Evolutionary conservation across 257 asterid species (phyloP).

Genomic region (Cordia subcordata): DNA sequence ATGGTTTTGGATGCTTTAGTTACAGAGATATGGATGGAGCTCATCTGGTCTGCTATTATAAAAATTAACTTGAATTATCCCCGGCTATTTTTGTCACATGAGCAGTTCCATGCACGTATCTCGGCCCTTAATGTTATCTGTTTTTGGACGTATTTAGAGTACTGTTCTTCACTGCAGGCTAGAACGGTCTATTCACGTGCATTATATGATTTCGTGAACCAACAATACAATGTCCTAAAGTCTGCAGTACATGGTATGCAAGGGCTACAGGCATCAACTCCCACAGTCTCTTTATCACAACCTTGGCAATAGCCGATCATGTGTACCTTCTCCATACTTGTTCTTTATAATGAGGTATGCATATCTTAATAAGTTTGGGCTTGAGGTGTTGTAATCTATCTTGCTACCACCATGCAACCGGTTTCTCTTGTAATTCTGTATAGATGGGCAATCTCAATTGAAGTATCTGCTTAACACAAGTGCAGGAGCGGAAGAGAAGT

Average conservation of each 20-base stretch:
- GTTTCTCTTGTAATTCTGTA: no score
- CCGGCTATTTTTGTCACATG: no score
- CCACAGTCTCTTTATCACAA: conserved; percentile 57
- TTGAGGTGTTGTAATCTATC: not conserved
- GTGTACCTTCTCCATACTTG: not conserved
- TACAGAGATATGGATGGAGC: no score
- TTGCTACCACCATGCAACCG: no score
- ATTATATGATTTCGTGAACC: conserved; percentile 49
- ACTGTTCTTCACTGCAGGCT: conserved; percentile 45
- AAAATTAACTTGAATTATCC: no score
- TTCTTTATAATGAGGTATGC: not conserved
- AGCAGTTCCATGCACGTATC: no score
- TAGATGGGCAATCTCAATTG: no score
- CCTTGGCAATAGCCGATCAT: conserved; percentile 57
- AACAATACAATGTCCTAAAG: conserved; percentile 67
- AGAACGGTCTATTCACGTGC: conserved; percentile 44
- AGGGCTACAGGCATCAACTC: conserved; percentile 69
- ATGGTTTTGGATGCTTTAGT: no score
- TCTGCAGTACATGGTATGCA: conserved; percentile 75
- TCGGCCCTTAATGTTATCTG: no score
- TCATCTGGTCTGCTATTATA: no score
- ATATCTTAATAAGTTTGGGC: not conserved
- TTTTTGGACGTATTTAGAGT: not conserved
- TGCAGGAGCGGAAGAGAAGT: no score
- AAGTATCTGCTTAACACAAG: no score